Base-by-base conservation (phyloP, 805 yeast species). In the Grigorovia humatica region DNA sequence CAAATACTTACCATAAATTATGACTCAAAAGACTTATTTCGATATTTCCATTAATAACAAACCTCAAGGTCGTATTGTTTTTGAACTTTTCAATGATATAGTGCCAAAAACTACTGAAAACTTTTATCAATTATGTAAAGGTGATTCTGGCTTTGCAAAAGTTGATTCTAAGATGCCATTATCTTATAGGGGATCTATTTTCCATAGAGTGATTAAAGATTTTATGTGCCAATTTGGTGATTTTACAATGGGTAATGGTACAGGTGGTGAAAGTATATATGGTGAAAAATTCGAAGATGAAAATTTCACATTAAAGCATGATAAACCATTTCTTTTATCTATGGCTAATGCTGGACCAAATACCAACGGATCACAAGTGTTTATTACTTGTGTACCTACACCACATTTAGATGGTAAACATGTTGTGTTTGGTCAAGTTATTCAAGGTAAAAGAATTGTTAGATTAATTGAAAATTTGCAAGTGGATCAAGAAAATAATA, bases 281-380 rank as follows among this genome's bases (percentile, higher is more conserved):
- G 93, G 93, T 29, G 90, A 83, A 58, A 84, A 84, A 65, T 85
- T 85, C 59, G 96, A 87, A 63, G 99, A 91, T 66, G 99, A 91
- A 69, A 85, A 84, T 69, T 91, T 93, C 68, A 67, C 75, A 48
- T 66, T 79, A 57, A 78, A 76, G 55, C 98, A 91, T 66, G 88
- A 82, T 57, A 77, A 77, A 62, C 98, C 98, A 51, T 90, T 85
- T 68, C 74, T 93, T 59, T 77, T 91, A 59, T 87, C 96, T 8
- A 93, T 91, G 98, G 98, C 99, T 52, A 91, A 91, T 65, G 87
- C 97, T 4, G 98, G 98, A 17, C 89, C 96, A 53, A 81, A 83
- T 67, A 91, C 98, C 48, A 93, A 93, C 65, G 98, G 98, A 0
- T 88, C 96, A 2, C 98, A 91, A 70, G 93, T 88, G 62, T 91